A percentile compares a stretch with the other conserved stretches of the same genome.
phyloP scores from a whole-genome alignment of 768 basidiomycete genomes.

The Rossbeevera mucosa region DNA sequence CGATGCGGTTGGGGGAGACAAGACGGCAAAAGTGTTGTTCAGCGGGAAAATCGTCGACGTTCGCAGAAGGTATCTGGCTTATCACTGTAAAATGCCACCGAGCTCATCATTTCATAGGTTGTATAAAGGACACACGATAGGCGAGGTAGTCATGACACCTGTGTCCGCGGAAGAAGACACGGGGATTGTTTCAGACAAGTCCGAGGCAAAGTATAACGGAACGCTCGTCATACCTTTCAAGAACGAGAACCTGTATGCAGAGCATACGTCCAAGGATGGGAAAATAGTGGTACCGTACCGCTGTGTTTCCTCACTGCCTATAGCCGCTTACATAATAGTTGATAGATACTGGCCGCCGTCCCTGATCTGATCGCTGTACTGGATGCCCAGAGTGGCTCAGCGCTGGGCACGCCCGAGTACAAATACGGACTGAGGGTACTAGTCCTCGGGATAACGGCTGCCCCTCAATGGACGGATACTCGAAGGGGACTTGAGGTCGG shows the following conservation, averaged over 20 bases:
- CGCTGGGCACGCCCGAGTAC: constrained; percentile 62
- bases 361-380: constrained; percentile 64
- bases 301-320: not conserved
- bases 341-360: constrained; percentile 49
- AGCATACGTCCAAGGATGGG: constrained; percentile 32
- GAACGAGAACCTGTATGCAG: constrained; percentile 57
- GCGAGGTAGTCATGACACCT: constrained; percentile 33
- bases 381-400: constrained; percentile 57
- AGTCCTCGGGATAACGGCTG: constrained; percentile 44
- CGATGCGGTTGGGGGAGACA: constrained; percentile 33
- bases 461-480: constrained; percentile 53
- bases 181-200: constrained; percentile 20
- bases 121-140: constrained; percentile 39
- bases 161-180: constrained; percentile 25
- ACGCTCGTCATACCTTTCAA: constrained; percentile 54
- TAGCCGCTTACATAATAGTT: constrained; percentile 4
- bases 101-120: constrained; percentile 11
- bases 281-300: constrained; percentile 13
- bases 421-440: constrained; percentile 57
- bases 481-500: constrained; percentile 46
- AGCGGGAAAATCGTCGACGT: constrained; percentile 58
- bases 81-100: not conserved
- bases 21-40: constrained; percentile 43
- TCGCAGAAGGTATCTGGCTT: constrained; percentile 26
- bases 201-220: constrained; percentile 23